Percentiles rank a stretch among this genome's conserved stretches.
Evolutionary conservation across 768 basidiomycete species (phyloP).

Genomic region (Suillus brevipes): DNA sequence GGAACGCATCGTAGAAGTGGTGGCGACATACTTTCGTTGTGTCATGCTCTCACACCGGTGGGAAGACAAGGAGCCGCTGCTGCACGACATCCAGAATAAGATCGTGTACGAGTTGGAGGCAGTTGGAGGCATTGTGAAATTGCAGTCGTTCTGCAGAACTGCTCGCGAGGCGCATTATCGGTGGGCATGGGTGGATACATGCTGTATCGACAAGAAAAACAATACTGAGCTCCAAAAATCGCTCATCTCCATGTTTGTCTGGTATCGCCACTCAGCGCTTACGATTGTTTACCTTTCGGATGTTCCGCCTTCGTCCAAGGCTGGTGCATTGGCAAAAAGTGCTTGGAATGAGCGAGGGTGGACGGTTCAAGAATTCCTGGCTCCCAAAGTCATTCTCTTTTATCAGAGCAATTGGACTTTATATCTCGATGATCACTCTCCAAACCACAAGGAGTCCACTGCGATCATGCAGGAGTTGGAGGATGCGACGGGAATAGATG

Average conservation of each 20-base stretch:
- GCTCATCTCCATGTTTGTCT: not conserved
- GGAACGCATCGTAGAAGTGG: not conserved
- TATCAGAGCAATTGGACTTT: not conserved
- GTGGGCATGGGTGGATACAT: conserved; percentile 1
- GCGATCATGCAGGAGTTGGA: not conserved
- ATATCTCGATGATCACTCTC: not conserved
- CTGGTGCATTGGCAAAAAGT: not conserved
- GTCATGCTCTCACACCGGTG: conserved; percentile 1
- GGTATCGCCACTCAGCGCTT: conserved; percentile 1
- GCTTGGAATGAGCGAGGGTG: not conserved
- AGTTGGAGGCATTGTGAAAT: not conserved
- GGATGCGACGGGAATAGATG: not conserved
- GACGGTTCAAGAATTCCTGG: not conserved
- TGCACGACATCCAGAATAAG: not conserved
- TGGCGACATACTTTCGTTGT: not conserved
- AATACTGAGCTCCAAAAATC: not conserved
- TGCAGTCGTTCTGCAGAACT: not conserved
- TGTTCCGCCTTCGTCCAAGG: not conserved
- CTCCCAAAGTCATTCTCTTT: not conserved
- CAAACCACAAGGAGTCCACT: not conserved
- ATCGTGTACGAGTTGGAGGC: not conserved
- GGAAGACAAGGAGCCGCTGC: not conserved
- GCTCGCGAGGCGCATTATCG: not conserved
- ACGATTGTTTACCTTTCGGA: not conserved
- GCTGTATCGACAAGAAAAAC: not conserved